phyloP scores from a whole-genome alignment of 2,329 filamentous ascomycete genomes.

The Arthrobotrys musiformis region DNA sequence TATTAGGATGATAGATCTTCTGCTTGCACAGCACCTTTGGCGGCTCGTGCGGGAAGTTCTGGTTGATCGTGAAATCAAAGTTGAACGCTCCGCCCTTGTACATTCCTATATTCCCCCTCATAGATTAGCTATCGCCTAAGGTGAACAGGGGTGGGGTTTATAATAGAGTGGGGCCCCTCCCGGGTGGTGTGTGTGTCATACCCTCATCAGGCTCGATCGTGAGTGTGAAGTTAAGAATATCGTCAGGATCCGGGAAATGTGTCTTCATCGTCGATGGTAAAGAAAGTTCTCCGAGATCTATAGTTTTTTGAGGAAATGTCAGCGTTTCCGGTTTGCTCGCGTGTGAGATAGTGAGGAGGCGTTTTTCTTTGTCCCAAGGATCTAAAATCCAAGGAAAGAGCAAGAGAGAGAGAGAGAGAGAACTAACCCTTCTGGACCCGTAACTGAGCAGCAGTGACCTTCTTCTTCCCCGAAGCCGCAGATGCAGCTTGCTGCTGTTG shows the following conservation, averaged over 20 bases:
- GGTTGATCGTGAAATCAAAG: constrained; percentile 91
- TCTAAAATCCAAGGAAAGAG: background rate
- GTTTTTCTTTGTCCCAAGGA: background rate
- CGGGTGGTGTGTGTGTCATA: constrained; percentile 63
- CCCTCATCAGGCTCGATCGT: constrained; percentile 86
- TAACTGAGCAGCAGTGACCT: constrained; percentile 94
- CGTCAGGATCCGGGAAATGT: constrained; percentile 82
- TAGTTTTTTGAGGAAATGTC: background rate
- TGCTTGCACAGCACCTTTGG: constrained; percentile 97
- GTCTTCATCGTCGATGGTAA: constrained; percentile 83
- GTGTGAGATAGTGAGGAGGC: background rate
- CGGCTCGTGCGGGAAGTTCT: constrained; percentile 95
- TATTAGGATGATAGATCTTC: constrained; percentile 99
- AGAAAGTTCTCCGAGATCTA: constrained; percentile 70
- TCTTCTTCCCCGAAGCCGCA: constrained; percentile 91
- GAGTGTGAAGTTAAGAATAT: constrained; percentile 85
- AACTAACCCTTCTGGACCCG: constrained; percentile 89
- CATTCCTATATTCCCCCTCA: constrained; percentile 67
- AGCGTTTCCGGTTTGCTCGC: constrained; percentile 26
- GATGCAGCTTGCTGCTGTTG: constrained; percentile 97
- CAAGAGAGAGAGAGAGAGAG: background rate
- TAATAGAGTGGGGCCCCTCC: background rate
- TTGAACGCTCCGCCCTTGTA: constrained; percentile 89
- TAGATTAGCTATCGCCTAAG: background rate
- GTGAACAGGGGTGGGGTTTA: background rate